A percentile compares a stretch with the other conserved stretches of the same genome.
Conservation (phyloP, 2,329 filamentous ascomycete genomes). For the Exophiala phaeomuriformis region DNA sequence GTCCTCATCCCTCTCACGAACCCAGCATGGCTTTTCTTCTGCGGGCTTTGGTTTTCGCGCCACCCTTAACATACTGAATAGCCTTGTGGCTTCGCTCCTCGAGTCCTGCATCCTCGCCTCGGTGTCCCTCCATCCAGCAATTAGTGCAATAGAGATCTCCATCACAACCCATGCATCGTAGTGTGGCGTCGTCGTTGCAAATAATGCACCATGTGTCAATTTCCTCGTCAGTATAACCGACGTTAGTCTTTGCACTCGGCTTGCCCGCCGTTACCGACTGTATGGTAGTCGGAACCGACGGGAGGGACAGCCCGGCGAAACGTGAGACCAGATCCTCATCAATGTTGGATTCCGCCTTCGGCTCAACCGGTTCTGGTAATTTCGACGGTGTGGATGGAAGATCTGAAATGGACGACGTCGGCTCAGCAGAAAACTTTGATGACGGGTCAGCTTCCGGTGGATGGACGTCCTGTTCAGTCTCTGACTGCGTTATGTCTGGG, state of each 20-base stretch:
- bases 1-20: slow-evolving; percentile 6
- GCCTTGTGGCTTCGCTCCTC: slow-evolving; percentile 65
- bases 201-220: slow-evolving; percentile 73
- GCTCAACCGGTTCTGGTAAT: slow-evolving; percentile 12
- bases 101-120: slow-evolving; percentile 59
- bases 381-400: slow-evolving; percentile 23
- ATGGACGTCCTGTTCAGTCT: slow-evolving; percentile 5
- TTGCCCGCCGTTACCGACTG: slow-evolving; percentile 16
- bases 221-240: slow-evolving; percentile 57
- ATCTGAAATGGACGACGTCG: slow-evolving; percentile 2
- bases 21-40: slow-evolving; percentile 20
- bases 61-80: slow-evolving; percentile 45
- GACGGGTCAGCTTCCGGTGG: neutral
- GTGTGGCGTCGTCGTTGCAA: slow-evolving; percentile 68
- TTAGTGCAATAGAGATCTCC: slow-evolving; percentile 64
- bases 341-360: slow-evolving; percentile 3
- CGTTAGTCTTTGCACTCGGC: slow-evolving; percentile 32
- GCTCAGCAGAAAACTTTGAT: neutral
- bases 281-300: slow-evolving; percentile 27
- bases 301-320: slow-evolving; percentile 24
- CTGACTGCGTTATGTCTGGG: slow-evolving; percentile 4
- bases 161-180: slow-evolving; percentile 66
- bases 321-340: slow-evolving; percentile 25
- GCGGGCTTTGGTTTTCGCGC: slow-evolving; percentile 20
- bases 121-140: slow-evolving; percentile 78